phyloP scores from a whole-genome alignment of 1,139 yeast genomes.

The Hemisphaericaspora xylanilytica region DNA sequence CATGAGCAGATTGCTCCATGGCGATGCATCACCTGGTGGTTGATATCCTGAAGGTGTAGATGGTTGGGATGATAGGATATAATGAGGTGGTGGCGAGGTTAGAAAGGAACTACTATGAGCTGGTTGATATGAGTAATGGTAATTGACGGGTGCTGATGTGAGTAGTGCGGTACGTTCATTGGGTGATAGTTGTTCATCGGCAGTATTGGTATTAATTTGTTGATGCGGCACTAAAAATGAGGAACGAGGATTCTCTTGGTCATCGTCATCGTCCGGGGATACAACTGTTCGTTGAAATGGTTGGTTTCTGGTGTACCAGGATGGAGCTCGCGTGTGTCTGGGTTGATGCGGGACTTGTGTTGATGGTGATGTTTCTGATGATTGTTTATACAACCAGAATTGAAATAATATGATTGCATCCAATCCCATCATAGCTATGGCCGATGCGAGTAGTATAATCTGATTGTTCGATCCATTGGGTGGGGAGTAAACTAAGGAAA shows the following conservation, averaged over 20 bases:
- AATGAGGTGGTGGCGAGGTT: slow-evolving; percentile 11
- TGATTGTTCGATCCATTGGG: slow-evolving; percentile 6
- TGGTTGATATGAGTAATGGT: too few relatives aligned
- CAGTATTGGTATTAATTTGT: too few relatives aligned
- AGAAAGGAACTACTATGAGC: slow-evolving; percentile 1
- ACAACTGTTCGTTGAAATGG: slow-evolving; percentile 14
- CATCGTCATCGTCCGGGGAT: slow-evolving; percentile 11
- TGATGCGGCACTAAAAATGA: not conserved
- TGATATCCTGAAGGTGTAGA: not conserved
- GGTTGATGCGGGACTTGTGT: not conserved
- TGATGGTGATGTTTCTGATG: not conserved
- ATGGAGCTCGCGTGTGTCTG: slow-evolving; percentile 24
- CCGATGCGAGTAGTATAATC: slow-evolving; percentile 17
- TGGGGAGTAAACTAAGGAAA: not conserved
- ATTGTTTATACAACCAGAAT: slow-evolving; percentile 24
- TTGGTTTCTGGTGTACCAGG: slow-evolving; percentile 33
- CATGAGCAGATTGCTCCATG: not conserved
- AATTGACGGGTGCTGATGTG: not conserved
- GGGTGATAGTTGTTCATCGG: not conserved
- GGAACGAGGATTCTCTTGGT: slow-evolving; percentile 3
- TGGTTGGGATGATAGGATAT: slow-evolving; percentile 3
- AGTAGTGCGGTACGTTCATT: not conserved
- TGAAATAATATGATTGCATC: slow-evolving; percentile 22
- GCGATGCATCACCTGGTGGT: not conserved
- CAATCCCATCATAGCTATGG: slow-evolving; percentile 14